These are phyloP conservation scores for Vaccinium vitisidaea DNA, from an alignment of 148 eudicot genomes.

Conservation along the genomic window DNA sequence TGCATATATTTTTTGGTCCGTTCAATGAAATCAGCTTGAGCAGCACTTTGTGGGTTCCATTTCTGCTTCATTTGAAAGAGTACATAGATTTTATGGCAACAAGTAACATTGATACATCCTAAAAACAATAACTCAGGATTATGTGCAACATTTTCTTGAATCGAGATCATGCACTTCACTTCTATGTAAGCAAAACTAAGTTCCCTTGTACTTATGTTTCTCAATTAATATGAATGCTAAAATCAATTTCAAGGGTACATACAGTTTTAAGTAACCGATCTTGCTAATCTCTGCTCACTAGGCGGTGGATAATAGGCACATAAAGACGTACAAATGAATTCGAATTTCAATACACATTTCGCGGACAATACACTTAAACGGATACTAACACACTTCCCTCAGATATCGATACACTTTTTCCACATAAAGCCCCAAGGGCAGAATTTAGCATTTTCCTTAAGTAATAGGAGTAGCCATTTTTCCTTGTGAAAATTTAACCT, in stretches of 20 bases:
- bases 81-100: background rate
- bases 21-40: slow-evolving; percentile 11
- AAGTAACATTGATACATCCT: background rate
- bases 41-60: background rate
- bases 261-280: background rate
- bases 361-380: no score
- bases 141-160: background rate
- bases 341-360: no score
- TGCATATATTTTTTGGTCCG: background rate
- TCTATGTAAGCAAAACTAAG: background rate
- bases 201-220: background rate
- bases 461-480: background rate
- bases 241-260: background rate
- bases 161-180: background rate
- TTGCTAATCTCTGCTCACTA: no score
- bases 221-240: background rate
- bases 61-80: background rate
- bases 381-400: no score
- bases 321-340: no score
- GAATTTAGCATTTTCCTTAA: background rate
- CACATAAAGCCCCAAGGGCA: no score
- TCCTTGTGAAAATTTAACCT: background rate
- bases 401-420: no score
- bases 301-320: no score
- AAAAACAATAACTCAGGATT: background rate